These are phyloP conservation scores for Tuctoria greenei DNA, from an alignment of 176 grass and related monocot genomes.

Conservation along the genomic window DNA sequence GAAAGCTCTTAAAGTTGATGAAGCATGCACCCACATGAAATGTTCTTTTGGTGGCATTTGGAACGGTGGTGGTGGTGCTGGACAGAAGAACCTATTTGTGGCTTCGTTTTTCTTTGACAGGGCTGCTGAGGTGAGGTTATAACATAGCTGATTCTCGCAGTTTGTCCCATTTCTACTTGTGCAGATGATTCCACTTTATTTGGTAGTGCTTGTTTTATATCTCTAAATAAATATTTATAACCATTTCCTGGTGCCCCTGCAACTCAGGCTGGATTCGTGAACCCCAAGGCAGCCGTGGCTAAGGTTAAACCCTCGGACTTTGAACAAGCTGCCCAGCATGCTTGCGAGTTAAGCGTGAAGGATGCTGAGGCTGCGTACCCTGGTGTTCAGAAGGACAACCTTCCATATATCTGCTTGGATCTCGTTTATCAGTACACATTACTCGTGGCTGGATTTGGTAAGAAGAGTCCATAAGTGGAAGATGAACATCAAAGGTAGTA, in stretches of 20 bases:
- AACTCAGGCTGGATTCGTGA: conserved; percentile 79
- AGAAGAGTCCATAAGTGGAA: conserved; percentile 20
- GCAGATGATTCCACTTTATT: conserved; percentile 1
- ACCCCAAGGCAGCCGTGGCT: conserved; percentile 59
- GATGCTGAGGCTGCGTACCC: conserved; percentile 63
- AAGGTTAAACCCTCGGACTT: conserved; percentile 81
- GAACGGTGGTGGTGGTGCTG: conserved; percentile 94
- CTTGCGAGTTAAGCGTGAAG: conserved; percentile 71
- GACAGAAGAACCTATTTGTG: conserved; percentile 95
- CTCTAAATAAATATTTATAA: not conserved
- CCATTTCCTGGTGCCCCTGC: not conserved
- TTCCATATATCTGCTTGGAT: conserved; percentile 96
- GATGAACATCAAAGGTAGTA: not conserved
- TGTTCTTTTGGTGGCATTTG: conserved; percentile 97
- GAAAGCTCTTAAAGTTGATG: conserved; percentile 76
- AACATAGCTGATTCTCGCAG: conserved; percentile 1
- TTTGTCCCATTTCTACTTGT: not conserved
- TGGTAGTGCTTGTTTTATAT: conserved; percentile 12
- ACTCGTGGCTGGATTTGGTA: conserved; percentile 92
- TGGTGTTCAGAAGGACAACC: conserved; percentile 55
- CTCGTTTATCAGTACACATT: conserved; percentile 94
- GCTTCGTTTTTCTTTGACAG: conserved; percentile 98
- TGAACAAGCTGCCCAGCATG: conserved; percentile 71
- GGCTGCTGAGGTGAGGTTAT: conserved; percentile 78
- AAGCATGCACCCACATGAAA: conserved; percentile 91